These are phyloP conservation scores for Geotrichum carabidarum DNA, from an alignment of 1,139 yeast genomes.

Conservation along the genomic window DNA sequence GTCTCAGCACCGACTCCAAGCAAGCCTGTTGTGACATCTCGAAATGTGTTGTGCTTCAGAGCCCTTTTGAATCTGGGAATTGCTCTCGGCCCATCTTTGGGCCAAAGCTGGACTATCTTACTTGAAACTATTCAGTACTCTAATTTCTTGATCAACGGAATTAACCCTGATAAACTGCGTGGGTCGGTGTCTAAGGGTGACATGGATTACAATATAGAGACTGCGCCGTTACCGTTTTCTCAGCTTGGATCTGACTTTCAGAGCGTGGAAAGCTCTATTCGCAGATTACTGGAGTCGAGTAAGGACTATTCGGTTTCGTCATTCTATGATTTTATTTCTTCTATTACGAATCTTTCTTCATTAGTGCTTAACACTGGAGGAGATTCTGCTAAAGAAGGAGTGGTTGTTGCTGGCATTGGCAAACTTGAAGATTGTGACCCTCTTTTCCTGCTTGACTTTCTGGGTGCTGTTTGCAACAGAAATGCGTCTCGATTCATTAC, in stretches of 20 bases:
- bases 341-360: constrained; percentile 45
- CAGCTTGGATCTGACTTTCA: constrained; percentile 43
- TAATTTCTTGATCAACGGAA: constrained; percentile 56
- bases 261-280: constrained; percentile 51
- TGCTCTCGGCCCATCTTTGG: constrained; percentile 69
- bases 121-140: constrained; percentile 58
- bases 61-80: constrained; percentile 72
- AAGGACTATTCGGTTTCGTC: constrained; percentile 49
- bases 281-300: constrained; percentile 61
- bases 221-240: constrained; percentile 25
- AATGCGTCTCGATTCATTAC: constrained; percentile 50
- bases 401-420: constrained; percentile 22
- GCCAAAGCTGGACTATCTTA: constrained; percentile 62
- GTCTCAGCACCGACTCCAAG: not conserved
- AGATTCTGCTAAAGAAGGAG: not conserved
- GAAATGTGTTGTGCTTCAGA: constrained; percentile 71
- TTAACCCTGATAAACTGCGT: constrained; percentile 19
- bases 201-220: constrained; percentile 17
- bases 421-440: constrained; percentile 22
- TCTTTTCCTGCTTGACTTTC: constrained; percentile 27
- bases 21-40: constrained; percentile 38
- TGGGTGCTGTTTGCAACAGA: constrained; percentile 46
- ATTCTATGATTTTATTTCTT: constrained; percentile 44
- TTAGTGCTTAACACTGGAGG: constrained; percentile 9
- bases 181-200: constrained; percentile 14